phyloP scores from a whole-genome alignment of 140 eudicot genomes.

The Stevia rebaudiana region DNA sequence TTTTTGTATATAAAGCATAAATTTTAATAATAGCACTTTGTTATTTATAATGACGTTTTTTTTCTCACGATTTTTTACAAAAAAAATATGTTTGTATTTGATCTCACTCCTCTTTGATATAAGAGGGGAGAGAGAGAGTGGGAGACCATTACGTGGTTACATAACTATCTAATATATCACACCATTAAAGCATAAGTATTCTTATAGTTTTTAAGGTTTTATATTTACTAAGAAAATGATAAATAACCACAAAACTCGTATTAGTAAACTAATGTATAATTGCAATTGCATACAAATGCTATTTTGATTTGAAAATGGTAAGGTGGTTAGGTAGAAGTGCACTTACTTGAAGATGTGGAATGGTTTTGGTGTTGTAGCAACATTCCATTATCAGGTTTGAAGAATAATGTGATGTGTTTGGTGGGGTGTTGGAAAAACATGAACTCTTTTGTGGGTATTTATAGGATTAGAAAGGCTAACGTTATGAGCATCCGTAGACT shows the following conservation, averaged over 20 bases:
- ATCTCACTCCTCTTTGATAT: too few species aligned
- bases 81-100: too few species aligned
- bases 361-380: conserved; percentile 2
- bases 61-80: too few species aligned
- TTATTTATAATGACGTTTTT: too few species aligned
- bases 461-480: conserved; percentile 21
- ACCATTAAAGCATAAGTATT: too few species aligned
- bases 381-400: conserved; percentile 22
- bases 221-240: neutral
- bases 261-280: neutral
- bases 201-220: neutral
- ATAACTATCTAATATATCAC: too few species aligned
- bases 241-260: neutral
- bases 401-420: conserved; percentile 28
- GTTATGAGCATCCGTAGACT: neutral
- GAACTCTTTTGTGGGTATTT: conserved; percentile 31
- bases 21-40: too few species aligned
- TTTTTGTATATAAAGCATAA: too few species aligned
- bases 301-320: neutral
- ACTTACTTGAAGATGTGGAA: conserved; percentile 34
- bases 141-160: too few species aligned
- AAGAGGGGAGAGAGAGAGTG: too few species aligned
- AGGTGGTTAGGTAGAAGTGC: conserved; percentile 1
- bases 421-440: conserved; percentile 28
- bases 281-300: neutral